These are phyloP conservation scores for Globisporangium polare DNA, from an alignment of 352 stramenopile genomes.

Conservation along the genomic window DNA sequence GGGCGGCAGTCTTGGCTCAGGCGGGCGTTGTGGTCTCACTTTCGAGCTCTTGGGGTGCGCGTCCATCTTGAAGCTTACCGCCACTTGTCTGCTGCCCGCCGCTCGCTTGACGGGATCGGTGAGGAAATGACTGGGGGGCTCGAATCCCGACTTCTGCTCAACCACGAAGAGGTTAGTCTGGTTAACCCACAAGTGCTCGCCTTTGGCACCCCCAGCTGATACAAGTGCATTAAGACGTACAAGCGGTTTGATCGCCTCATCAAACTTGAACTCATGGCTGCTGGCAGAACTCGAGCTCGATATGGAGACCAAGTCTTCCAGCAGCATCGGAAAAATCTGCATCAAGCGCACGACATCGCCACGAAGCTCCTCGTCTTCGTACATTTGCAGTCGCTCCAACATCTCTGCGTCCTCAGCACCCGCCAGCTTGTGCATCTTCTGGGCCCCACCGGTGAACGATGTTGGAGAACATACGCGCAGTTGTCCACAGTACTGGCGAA, in stretches of 20 bases:
- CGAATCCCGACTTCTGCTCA: not conserved
- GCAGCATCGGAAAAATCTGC: conserved; percentile 41
- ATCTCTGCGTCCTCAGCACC: not conserved
- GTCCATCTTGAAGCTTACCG: not conserved
- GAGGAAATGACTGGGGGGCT: not conserved
- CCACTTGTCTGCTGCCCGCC: not conserved
- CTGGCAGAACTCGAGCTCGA: not conserved
- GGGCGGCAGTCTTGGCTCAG: not conserved
- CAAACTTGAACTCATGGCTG: not conserved
- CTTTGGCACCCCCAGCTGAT: not conserved
- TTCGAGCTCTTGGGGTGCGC: not conserved
- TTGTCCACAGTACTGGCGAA: conserved; percentile 22
- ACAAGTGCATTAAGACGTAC: not conserved
- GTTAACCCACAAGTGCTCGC: no score
- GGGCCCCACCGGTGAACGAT: not conserved
- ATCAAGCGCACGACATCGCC: conserved; percentile 42
- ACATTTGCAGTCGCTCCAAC: not conserved
- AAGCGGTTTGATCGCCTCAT: not conserved
- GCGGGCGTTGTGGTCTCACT: not conserved
- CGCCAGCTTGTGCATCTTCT: not conserved
- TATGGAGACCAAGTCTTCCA: conserved; percentile 38
- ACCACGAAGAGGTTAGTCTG: not conserved
- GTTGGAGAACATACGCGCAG: not conserved
- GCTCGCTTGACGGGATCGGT: not conserved
- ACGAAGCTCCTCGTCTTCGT: conserved; percentile 14